Conservation (phyloP, 192 early-diverging fungal species). For the Gigaspora rosea region DNA sequence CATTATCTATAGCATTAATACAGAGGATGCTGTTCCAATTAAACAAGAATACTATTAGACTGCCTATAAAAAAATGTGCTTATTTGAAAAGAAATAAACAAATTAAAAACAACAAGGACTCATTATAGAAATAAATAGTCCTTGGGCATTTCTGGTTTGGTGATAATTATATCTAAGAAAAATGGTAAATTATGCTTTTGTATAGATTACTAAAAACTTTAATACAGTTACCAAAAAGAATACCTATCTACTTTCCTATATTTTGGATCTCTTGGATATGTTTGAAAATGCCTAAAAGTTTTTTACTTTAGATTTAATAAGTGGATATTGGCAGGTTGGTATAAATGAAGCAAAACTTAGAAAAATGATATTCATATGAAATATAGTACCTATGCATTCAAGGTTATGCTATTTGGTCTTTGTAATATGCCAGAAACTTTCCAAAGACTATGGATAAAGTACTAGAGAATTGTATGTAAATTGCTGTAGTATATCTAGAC, state of each 20-base stretch:
- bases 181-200: too few species aligned
- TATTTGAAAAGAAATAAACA: too few species aligned
- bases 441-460: constrained; percentile 23
- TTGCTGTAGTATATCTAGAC: constrained; percentile 39
- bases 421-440: constrained; percentile 34
- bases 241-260: constrained; percentile 42
- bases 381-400: constrained; percentile 21
- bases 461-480: constrained; percentile 1
- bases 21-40: too few species aligned
- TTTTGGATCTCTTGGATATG: constrained; percentile 42
- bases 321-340: too few species aligned
- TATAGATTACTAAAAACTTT: constrained; percentile 48
- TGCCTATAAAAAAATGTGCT: too few species aligned
- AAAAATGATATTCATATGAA: constrained; percentile 35
- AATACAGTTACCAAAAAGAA: constrained; percentile 46
- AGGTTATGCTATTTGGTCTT: too few species aligned
- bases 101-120: too few species aligned
- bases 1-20: too few species aligned
- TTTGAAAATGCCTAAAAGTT: constrained; percentile 1
- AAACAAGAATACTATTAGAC: too few species aligned
- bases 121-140: too few species aligned
- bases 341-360: neutral
- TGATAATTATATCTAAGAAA: constrained; percentile 46
- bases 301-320: too few species aligned
- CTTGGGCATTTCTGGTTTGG: constrained; percentile 43